These are phyloP conservation scores for Zanthoxylum bungeanum DNA, from an alignment of 345 rosid genomes.

Conservation along the genomic window DNA sequence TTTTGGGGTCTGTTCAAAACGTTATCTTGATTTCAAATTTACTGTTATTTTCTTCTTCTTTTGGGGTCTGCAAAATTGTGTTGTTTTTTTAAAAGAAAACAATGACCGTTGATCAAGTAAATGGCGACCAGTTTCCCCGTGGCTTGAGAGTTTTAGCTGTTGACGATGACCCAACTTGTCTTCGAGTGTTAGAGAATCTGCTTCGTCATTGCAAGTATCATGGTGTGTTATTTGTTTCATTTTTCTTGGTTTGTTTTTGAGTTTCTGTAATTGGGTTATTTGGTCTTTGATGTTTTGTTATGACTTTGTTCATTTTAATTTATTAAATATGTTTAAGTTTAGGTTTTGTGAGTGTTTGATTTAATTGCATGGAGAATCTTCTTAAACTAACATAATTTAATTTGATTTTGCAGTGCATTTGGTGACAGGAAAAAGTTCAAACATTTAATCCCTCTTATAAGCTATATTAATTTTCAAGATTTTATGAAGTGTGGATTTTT, in stretches of 20 bases:
- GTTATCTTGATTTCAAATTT: background rate
- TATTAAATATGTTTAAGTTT: conserved; percentile 6
- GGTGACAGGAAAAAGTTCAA: background rate
- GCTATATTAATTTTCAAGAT: background rate
- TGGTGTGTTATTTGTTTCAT: conserved; percentile 30
- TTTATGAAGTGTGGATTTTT: background rate
- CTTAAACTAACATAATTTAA: conserved; percentile 3
- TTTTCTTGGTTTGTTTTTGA: conserved; percentile 4
- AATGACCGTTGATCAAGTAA: conserved; percentile 52
- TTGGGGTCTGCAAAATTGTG: background rate
- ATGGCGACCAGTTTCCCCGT: conserved; percentile 52
- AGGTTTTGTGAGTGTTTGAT: background rate
- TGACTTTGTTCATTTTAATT: background rate
- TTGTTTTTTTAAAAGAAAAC: background rate
- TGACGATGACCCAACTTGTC: conserved; percentile 77
- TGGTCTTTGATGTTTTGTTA: conserved; percentile 2
- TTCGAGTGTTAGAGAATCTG: conserved; percentile 47
- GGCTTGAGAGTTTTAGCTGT: conserved; percentile 86
- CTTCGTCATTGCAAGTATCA: conserved; percentile 68
- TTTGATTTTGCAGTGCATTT: conserved; percentile 6
- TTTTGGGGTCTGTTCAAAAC: conserved; percentile 25
- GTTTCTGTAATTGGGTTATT: conserved; percentile 16
- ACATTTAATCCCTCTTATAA: background rate
- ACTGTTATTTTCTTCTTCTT: background rate
- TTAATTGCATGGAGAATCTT: conserved; percentile 9